Base-by-base conservation (phyloP, 345 rosid genomes). In the Microthlaspi erraticum region DNA sequence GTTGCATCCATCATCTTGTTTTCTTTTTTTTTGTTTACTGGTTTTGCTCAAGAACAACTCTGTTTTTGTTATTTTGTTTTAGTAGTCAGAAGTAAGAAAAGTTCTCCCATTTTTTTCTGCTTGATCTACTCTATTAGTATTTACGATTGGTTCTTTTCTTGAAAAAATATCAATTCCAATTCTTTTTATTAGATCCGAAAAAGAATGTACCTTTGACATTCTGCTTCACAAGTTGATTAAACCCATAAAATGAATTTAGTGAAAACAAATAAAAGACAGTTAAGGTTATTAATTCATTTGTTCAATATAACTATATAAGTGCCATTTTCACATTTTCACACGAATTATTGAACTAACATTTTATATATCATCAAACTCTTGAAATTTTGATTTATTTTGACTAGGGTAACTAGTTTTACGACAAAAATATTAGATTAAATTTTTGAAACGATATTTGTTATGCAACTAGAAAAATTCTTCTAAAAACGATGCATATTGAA, bases 1-100 rank as follows among this genome's bases (percentile, higher is more conserved):
- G 85, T 87, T 0, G 81, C 71, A 14, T 87, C 85, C 74, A 81
- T 78, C 87, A 75, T 86, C 38, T 49, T 60, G n/a, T 36, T 12
- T 36, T n/a, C n/a, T n/a, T 58, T 29, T 3, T 32, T 23, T 17
- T 50, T 26, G 29, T 26, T 26, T 23, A 49, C 20, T 23, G 48
- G 18, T 37, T 66, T 37, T 34, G 37, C 59, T 37, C 18, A 1
- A 7, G 14, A 50, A 49, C 46, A 36, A 37, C 36, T 64, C 46
- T 64, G 48, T 29, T 42, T 54, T 41, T 23, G n/a, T 48, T 13
- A 52, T 20, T 19, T 26, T 11, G 41, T 29, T 34, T 18, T 32
- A 8, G 9, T 42, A 42, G 36, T 33, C 20, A 45, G 31, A 49
- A 23, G 60, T 51, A 66, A 53, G 71, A 66, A 66, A 39, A 10